Evolutionary conservation across 345 rosid species (phyloP).

Genomic region (Xanthoceras sorbifolium): DNA sequence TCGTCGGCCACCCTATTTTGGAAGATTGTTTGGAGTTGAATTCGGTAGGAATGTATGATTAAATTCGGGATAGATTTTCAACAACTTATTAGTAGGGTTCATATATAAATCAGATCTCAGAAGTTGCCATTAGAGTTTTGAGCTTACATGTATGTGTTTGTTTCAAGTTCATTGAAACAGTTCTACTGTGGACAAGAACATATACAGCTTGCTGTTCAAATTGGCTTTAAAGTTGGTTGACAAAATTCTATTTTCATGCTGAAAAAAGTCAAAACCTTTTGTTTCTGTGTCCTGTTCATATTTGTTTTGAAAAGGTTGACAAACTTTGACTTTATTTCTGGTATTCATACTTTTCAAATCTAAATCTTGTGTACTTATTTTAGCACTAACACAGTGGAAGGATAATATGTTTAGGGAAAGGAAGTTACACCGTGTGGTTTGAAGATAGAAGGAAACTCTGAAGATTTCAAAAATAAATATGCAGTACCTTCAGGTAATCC

Average conservation of each 20-base stretch:
- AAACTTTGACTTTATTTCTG: neutral
- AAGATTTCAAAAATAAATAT: conserved; percentile 42
- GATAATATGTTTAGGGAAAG: conserved; percentile 49
- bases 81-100: neutral
- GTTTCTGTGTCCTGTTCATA: neutral
- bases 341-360: neutral
- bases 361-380: conserved; percentile 2
- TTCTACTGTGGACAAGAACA: too few species aligned
- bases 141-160: neutral
- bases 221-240: neutral
- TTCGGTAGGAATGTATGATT: conserved; percentile 43
- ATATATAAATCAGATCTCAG: neutral
- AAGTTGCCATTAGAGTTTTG: neutral
- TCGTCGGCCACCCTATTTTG: conserved; percentile 85
- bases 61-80: neutral
- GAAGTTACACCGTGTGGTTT: conserved; percentile 32
- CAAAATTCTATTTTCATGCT: neutral
- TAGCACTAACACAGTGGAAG: conserved; percentile 9
- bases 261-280: neutral
- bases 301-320: conserved; percentile 2
- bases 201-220: neutral
- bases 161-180: neutral
- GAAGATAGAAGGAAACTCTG: conserved; percentile 53
- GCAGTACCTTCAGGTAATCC: conserved; percentile 62
- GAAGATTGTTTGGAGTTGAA: conserved; percentile 69